Conservation (phyloP, 2,329 filamentous ascomycete species). For the Knoxdaviesia capensis region DNA sequence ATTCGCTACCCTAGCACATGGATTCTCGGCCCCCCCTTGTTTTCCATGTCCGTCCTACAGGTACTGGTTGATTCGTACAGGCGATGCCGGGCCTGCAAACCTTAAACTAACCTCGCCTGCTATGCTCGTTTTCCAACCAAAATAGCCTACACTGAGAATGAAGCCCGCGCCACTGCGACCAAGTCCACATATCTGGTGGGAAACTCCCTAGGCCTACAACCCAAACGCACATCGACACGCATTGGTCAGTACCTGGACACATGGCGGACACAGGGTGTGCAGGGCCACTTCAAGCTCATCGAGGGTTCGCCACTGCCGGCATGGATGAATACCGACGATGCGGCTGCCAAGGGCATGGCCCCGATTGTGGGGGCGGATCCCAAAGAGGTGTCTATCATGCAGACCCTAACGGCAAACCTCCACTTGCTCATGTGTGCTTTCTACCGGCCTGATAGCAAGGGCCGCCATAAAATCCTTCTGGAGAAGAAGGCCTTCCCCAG, state of each 20-base stretch:
- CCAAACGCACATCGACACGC: constrained; percentile 33
- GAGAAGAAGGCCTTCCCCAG: constrained; percentile 75
- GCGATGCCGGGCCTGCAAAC: too few species aligned
- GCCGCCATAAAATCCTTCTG: constrained; percentile 51
- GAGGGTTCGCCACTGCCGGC: constrained; percentile 43
- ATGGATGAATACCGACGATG: constrained; percentile 56
- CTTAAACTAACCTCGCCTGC: neutral
- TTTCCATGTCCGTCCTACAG: too few species aligned
- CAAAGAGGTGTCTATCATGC: constrained; percentile 64
- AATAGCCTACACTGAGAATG: constrained; percentile 1
- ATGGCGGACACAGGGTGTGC: constrained; percentile 63
- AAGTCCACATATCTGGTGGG: constrained; percentile 61
- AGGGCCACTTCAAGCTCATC: constrained; percentile 55
- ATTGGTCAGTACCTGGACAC: constrained; percentile 52
- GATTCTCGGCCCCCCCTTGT: too few species aligned
- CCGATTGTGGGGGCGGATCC: constrained; percentile 47
- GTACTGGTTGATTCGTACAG: too few species aligned
- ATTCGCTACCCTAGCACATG: too few species aligned
- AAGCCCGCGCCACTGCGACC: neutral
- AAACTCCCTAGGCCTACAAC: constrained; percentile 76
- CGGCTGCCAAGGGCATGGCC: constrained; percentile 45
- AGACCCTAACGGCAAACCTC: constrained; percentile 58
- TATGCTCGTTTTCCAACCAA: neutral
- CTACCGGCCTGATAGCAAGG: constrained; percentile 40
- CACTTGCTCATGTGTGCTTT: constrained; percentile 68